Percentiles rank a stretch among this genome's conserved stretches.
Evolutionary conservation across 805 yeast genomes (phyloP).

Genomic region (Vanderwaltozyma yarrowii): DNA sequence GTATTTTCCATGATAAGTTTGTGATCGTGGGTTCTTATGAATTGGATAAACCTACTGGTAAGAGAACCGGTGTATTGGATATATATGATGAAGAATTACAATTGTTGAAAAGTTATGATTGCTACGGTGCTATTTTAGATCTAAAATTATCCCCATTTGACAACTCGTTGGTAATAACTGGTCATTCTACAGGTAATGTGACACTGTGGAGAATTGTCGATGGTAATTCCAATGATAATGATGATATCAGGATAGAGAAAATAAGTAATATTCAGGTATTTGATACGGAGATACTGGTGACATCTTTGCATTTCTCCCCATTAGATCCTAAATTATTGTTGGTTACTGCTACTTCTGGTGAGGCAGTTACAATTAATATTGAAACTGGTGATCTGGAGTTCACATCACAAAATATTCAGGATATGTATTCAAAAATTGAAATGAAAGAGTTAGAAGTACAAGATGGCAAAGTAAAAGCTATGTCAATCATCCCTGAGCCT

Average conservation of each 20-base stretch:
- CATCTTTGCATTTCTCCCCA: conserved; percentile 55
- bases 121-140: conserved; percentile 66
- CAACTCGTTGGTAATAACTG: conserved; percentile 40
- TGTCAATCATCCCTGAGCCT: conserved; percentile 2
- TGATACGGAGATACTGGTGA: conserved; percentile 42
- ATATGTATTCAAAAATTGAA: conserved; percentile 6
- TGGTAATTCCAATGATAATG: conserved; percentile 1
- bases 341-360: conserved; percentile 64
- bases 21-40: conserved; percentile 74
- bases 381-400: conserved; percentile 4
- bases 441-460: conserved; percentile 8
- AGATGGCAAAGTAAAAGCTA: conserved; percentile 4
- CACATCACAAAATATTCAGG: conserved; percentile 1
- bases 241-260: conserved; percentile 13
- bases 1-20: conserved; percentile 39
- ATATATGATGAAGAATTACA: conserved; percentile 24
- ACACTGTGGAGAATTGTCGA: conserved; percentile 45
- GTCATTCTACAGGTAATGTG: conserved; percentile 75
- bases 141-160: conserved; percentile 56
- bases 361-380: conserved; percentile 30
- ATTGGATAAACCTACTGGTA: conserved; percentile 47
- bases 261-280: conserved; percentile 35
- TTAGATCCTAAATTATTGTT: conserved; percentile 29
- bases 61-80: conserved; percentile 56
- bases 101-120: conserved; percentile 22